A percentile compares a stretch with the other conserved stretches of the same genome.
These are phyloP conservation scores for Lipomyces japonicus DNA, from an alignment of 805 yeast genomes.

Conservation along the genomic window DNA sequence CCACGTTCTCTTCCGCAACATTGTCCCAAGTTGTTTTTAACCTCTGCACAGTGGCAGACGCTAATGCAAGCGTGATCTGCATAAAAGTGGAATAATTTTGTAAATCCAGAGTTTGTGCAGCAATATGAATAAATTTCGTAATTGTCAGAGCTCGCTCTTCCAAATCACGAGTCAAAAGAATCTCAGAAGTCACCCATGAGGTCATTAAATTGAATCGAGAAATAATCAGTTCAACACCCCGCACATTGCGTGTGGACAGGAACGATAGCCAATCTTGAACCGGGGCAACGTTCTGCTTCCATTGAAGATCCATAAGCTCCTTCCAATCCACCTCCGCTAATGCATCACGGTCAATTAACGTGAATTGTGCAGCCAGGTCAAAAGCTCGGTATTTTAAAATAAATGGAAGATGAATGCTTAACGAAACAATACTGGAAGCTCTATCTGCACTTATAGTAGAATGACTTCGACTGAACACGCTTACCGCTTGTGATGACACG, in stretches of 20 bases:
- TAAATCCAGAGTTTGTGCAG: conserved; percentile 61
- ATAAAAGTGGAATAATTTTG: conserved; percentile 85
- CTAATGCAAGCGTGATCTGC: conserved; percentile 80
- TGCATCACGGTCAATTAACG: conserved; percentile 81
- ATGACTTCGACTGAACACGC: not conserved
- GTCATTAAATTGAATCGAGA: conserved; percentile 81
- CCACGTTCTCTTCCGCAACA: conserved; percentile 67
- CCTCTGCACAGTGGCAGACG: conserved; percentile 57
- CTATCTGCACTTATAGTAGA: conserved; percentile 4
- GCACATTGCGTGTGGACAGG: conserved; percentile 51
- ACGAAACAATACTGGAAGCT: conserved; percentile 24
- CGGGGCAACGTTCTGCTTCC: conserved; percentile 65
- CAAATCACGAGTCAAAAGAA: conserved; percentile 61
- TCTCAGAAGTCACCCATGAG: conserved; percentile 89
- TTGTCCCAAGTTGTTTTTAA: conserved; percentile 69
- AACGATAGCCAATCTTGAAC: conserved; percentile 81
- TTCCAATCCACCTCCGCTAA: conserved; percentile 87
- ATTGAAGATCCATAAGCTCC: conserved; percentile 70
- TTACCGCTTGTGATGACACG: not conserved
- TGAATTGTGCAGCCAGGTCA: conserved; percentile 72
- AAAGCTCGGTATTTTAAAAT: conserved; percentile 66
- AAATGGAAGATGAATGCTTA: conserved; percentile 66
- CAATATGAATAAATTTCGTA: conserved; percentile 84
- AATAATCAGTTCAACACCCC: conserved; percentile 80
- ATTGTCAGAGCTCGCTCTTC: conserved; percentile 63